These are phyloP conservation scores for Miscanthus lutarioriparius DNA, from an alignment of 176 grass and related monocot genomes.

Conservation along the genomic window DNA sequence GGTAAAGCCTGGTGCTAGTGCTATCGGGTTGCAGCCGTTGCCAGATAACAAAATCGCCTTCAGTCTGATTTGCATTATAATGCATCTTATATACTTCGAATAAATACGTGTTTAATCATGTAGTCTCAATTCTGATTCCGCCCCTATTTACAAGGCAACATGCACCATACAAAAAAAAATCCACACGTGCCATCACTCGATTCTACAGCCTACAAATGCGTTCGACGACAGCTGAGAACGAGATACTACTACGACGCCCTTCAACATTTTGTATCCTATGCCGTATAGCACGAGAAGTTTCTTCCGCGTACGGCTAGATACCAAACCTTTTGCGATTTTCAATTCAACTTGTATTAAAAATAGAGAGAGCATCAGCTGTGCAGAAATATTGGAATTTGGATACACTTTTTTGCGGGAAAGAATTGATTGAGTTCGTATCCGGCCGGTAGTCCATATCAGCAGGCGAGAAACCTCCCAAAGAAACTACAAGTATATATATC, in stretches of 20 bases:
- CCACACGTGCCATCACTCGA: neutral
- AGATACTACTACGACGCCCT: neutral
- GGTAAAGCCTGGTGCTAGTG: too few species aligned
- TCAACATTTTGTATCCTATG: neutral
- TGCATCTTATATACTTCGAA: too few species aligned
- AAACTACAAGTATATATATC: neutral
- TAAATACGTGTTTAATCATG: too few species aligned
- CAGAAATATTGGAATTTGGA: neutral
- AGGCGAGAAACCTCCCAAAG: neutral
- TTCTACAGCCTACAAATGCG: neutral
- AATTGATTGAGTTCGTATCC: neutral
- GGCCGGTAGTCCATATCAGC: neutral
- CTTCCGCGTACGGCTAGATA: neutral
- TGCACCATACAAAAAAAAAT: too few species aligned
- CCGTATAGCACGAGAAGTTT: neutral
- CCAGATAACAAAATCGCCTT: too few species aligned
- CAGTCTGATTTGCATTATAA: too few species aligned
- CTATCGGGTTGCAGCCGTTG: too few species aligned
- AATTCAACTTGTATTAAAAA: neutral
- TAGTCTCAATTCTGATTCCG: too few species aligned
- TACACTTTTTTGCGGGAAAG: too few species aligned
- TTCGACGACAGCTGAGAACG: neutral
- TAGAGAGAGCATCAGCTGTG: neutral
- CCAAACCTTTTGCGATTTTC: neutral
- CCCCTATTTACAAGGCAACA: too few species aligned